Evolutionary conservation across 306 rosid genomes (phyloP).

Genomic region (Fagus crenata): DNA sequence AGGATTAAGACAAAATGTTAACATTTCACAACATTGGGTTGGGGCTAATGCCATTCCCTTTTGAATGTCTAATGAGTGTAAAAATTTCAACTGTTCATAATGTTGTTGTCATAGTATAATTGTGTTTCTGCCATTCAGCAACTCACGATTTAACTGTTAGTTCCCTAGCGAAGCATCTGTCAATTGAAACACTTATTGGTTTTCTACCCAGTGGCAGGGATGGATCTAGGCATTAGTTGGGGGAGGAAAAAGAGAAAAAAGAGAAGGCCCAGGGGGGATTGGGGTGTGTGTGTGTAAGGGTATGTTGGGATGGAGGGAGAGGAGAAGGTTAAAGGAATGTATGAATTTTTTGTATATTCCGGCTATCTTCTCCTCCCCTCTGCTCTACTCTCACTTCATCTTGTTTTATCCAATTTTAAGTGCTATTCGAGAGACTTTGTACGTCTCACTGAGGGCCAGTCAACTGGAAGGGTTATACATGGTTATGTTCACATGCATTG

Average conservation of each 20-base stretch:
- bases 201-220: neutral
- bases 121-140: neutral
- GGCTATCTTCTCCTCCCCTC: no score
- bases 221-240: no score
- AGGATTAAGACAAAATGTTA: neutral
- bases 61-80: neutral
- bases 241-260: no score
- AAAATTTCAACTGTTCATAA: neutral
- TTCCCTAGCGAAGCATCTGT: neutral
- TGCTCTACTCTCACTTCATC: no score
- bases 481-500: conserved; percentile 3
- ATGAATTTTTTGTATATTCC: no score
- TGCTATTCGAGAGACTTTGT: neutral
- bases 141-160: neutral
- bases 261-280: no score
- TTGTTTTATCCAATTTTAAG: no score
- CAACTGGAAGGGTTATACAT: neutral
- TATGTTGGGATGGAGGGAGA: no score
- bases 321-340: no score
- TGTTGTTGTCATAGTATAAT: neutral
- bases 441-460: neutral
- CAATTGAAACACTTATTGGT: neutral
- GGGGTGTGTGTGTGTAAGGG: no score
- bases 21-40: neutral
- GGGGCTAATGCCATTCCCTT: neutral